Base-by-base conservation (phyloP, 371 early-diverging fungal species). In the Mucor plumbeus region DNA sequence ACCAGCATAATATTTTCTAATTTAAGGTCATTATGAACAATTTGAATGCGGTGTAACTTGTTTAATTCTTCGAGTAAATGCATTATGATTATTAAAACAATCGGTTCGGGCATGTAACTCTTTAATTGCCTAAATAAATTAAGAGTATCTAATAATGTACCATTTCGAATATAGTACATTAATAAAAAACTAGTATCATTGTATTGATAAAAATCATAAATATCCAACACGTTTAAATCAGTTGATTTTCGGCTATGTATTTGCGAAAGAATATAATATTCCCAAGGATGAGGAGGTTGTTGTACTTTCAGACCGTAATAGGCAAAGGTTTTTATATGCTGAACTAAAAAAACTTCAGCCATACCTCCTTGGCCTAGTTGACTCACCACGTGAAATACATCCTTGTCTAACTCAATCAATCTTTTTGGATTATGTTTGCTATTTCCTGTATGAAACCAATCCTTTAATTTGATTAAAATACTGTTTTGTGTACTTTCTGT, bases 21-120 rank as follows among this genome's bases (percentile, higher is more conserved):
- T 62, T 85, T 85, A 21, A 85, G 62, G 61, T 85, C 86, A 50
- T 79, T 77, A 63, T 85, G 86, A 43, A 72, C 50, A 19, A 83
- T 79, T 13, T 66, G 70, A 3, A 66, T 60, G 0, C 19, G 11
- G 55, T 85, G 86, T n/a, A 83, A 61, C 1, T 63, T 58, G 5
- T 39, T 26, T 10, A 82, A 33, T 6, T 71, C 63, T n/a, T 73
- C 44, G 7, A 83, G 41, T 19, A 85, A 39, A 38, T 68, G 61
- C 5, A 62, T 14, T 0, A 62, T 67, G 10, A 83, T 69, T 6
- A 76, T 59, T 19, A 77, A 21, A 14, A 72, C 77, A n/a, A 83
- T 59, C 5, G 76, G 58, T 65, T 83, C 84, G 35, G 80, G 77
- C 70, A 85, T 69, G 5, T 4, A 53, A 54, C 26, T 14, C 14